phyloP scores from a whole-genome alignment of 2,329 filamentous ascomycete species.

The Scedosporium boydii region DNA sequence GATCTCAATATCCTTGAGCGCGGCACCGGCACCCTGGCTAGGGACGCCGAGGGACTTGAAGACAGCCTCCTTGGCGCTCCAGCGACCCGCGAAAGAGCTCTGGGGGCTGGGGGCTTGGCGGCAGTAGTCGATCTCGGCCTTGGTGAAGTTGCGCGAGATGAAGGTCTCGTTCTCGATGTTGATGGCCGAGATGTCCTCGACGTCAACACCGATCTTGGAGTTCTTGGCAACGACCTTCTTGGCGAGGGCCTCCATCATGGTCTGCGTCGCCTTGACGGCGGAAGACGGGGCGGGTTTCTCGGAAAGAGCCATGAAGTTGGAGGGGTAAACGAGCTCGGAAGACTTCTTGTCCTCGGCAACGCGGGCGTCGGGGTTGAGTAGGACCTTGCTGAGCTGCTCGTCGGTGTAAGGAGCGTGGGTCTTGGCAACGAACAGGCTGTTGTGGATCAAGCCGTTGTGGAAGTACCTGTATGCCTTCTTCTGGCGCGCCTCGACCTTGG shows the following conservation, averaged over 20 bases:
- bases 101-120: constrained; percentile 67
- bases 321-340: constrained; percentile 63
- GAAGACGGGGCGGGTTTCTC: constrained; percentile 42
- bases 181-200: constrained; percentile 78
- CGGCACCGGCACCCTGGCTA: constrained; percentile 79
- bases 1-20: constrained; percentile 93
- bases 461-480: constrained; percentile 99
- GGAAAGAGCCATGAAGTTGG: constrained; percentile 57
- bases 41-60: constrained; percentile 92
- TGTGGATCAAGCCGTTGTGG: constrained; percentile 97
- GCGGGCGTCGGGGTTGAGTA: constrained; percentile 88
- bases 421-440: constrained; percentile 96
- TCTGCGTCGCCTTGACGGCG: constrained; percentile 54
- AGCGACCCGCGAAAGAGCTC: constrained; percentile 87
- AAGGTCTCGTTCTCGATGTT: constrained; percentile 94
- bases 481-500: constrained; percentile 84
- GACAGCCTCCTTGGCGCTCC: constrained; percentile 96
- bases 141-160: constrained; percentile 88
- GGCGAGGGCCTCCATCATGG: constrained; percentile 70
- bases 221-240: constrained; percentile 44
- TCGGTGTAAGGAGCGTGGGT: constrained; percentile 82
- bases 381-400: constrained; percentile 74
- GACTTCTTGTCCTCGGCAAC: constrained; percentile 82
- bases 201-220: constrained; percentile 73
- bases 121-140: constrained; percentile 79